phyloP scores from a whole-genome alignment of 345 rosid species.

The Euphorbia peplus region DNA sequence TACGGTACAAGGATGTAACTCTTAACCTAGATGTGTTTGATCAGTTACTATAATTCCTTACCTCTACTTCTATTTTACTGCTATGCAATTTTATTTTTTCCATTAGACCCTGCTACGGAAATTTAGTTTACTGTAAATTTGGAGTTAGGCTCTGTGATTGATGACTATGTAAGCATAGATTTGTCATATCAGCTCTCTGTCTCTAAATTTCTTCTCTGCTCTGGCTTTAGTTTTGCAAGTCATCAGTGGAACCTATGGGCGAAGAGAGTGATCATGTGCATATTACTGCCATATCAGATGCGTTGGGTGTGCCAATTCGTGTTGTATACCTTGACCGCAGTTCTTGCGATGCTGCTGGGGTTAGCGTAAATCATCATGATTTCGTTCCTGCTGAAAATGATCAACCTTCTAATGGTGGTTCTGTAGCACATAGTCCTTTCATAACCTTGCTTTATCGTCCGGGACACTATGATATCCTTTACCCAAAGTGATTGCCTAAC shows the following conservation, averaged over 20 bases:
- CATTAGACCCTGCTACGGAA: no score
- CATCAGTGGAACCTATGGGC: slow-evolving; percentile 99
- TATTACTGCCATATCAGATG: slow-evolving; percentile 92
- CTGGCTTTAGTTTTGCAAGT: slow-evolving; percentile 85
- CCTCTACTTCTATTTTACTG: neutral
- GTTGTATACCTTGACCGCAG: slow-evolving; percentile 96
- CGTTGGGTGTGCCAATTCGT: slow-evolving; percentile 86
- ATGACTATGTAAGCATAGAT: neutral
- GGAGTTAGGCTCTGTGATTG: neutral
- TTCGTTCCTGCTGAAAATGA: slow-evolving; percentile 50
- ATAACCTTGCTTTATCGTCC: slow-evolving; percentile 93
- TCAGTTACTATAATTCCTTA: neutral
- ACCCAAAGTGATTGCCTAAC: slow-evolving; percentile 51
- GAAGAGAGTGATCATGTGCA: slow-evolving; percentile 99
- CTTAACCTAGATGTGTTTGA: neutral
- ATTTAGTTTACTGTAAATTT: no score
- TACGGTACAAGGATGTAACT: neutral
- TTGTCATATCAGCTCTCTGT: neutral
- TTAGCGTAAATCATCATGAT: slow-evolving; percentile 88
- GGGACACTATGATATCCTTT: slow-evolving; percentile 96
- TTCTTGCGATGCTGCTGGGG: slow-evolving; percentile 68
- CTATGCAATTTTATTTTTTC: no score
- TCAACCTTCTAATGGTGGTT: slow-evolving; percentile 31
- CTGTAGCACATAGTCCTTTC: slow-evolving; percentile 48
- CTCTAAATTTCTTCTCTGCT: slow-evolving; percentile 15